These are phyloP conservation scores for Ulmus americana DNA, from an alignment of 331 rosid species.

Conservation along the genomic window DNA sequence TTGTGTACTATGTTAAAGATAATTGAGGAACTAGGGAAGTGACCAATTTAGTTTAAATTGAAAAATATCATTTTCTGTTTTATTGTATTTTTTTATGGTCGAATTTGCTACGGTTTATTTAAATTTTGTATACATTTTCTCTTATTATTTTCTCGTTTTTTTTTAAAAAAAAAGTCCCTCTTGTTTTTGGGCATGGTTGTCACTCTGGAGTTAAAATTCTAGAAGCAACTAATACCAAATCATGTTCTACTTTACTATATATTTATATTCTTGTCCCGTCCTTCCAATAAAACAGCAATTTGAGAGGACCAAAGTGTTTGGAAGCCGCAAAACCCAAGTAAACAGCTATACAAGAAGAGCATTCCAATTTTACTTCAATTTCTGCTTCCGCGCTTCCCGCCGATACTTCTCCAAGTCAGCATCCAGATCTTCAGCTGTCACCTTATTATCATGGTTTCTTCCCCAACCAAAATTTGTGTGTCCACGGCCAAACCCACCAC, in stretches of 20 bases:
- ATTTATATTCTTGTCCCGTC: neutral
- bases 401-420: conserved; percentile 48
- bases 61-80: too few relatives aligned
- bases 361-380: neutral
- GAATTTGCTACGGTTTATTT: too few relatives aligned
- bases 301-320: neutral
- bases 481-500: conserved; percentile 6
- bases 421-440: conserved; percentile 31
- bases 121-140: too few relatives aligned
- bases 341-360: neutral
- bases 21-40: too few relatives aligned
- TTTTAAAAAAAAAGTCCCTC: too few relatives aligned
- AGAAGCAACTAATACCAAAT: neutral
- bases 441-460: conserved; percentile 15
- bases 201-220: neutral
- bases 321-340: neutral
- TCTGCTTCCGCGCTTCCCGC: conserved; percentile 24
- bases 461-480: conserved; percentile 22
- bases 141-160: too few relatives aligned
- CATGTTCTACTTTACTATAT: neutral
- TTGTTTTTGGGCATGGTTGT: too few relatives aligned
- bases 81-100: too few relatives aligned
- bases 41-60: too few relatives aligned
- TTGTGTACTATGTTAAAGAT: too few relatives aligned
- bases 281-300: neutral